A percentile compares a stretch with the other conserved stretches of the same genome.
Evolutionary conservation across 1,139 yeast species (phyloP).

Genomic region (Torulaspora globosa): DNA sequence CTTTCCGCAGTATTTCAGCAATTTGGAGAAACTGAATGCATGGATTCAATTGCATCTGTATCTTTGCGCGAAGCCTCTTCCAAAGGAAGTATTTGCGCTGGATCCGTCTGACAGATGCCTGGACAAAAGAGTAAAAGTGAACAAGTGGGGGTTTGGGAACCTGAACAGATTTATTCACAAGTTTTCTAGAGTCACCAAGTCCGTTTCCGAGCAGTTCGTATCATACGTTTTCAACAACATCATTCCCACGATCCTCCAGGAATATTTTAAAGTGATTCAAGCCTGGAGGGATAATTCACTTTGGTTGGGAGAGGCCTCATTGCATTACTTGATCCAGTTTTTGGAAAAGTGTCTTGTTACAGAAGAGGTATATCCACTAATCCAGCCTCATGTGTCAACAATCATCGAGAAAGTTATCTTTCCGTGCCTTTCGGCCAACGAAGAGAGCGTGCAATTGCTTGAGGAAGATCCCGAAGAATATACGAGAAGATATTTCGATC

Average conservation of each 20-base stretch:
- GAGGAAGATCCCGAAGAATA: conserved; percentile 75
- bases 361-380: conserved; percentile 49
- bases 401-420: conserved; percentile 57
- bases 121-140: conserved; percentile 54
- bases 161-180: conserved; percentile 48
- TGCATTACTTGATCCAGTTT: conserved; percentile 60
- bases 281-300: conserved; percentile 50
- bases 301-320: conserved; percentile 58
- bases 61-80: conserved; percentile 56
- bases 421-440: conserved; percentile 57
- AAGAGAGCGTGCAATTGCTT: conserved; percentile 55
- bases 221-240: conserved; percentile 48
- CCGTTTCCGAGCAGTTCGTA: conserved; percentile 44
- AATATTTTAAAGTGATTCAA: conserved; percentile 57
- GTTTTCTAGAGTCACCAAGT: conserved; percentile 40
- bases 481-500: conserved; percentile 62
- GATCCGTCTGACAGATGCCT: conserved; percentile 50
- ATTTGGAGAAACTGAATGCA: conserved; percentile 47
- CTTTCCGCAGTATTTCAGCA: conserved; percentile 52
- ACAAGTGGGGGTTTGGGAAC: conserved; percentile 73
- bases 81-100: conserved; percentile 48
- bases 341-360: conserved; percentile 57
- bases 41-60: conserved; percentile 64
- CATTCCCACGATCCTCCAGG: conserved; percentile 57
- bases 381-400: conserved; percentile 55